A percentile compares a stretch with the other conserved stretches of the same genome.
These are phyloP conservation scores for Phytophthora litchii DNA, from an alignment of 352 stramenopile genomes.

Conservation along the genomic window DNA sequence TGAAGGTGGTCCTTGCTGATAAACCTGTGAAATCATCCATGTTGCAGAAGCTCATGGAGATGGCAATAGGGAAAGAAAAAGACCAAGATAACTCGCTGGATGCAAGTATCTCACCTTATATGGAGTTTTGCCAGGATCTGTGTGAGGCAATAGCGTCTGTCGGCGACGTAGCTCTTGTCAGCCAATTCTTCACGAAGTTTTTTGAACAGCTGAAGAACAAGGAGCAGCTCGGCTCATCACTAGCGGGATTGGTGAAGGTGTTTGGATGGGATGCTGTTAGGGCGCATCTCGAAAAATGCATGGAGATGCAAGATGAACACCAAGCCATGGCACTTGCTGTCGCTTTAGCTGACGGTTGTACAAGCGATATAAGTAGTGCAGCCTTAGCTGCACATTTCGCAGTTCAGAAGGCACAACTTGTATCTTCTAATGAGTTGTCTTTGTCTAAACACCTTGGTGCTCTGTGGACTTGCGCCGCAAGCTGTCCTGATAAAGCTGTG, in stretches of 20 bases:
- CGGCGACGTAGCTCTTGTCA: constrained; percentile 8
- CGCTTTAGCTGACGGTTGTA: not conserved
- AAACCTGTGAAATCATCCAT: not conserved
- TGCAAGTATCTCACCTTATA: not conserved
- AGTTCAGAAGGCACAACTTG: constrained; percentile 1
- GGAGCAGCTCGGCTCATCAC: not conserved
- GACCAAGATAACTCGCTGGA: not conserved
- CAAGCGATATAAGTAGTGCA: no score
- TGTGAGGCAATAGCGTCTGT: constrained; percentile 7
- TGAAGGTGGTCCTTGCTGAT: constrained; percentile 2
- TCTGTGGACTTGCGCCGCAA: not conserved
- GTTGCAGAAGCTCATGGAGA: constrained; percentile 12
- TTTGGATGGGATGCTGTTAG: constrained; percentile 5
- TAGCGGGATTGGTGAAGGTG: not conserved
- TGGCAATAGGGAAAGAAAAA: not conserved
- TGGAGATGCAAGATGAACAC: no score
- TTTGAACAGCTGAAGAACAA: constrained; percentile 7
- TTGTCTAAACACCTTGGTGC: not conserved
- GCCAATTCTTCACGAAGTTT: constrained; percentile 10
- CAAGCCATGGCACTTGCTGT: constrained; percentile 3
- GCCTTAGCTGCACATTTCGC: no score
- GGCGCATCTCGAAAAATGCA: not conserved
- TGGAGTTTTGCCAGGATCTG: constrained; percentile 3
- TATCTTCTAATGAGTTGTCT: not conserved
- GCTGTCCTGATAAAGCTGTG: not conserved